phyloP scores from a whole-genome alignment of 2,329 filamentous ascomycete species.

The Diaporthe australafricana region DNA sequence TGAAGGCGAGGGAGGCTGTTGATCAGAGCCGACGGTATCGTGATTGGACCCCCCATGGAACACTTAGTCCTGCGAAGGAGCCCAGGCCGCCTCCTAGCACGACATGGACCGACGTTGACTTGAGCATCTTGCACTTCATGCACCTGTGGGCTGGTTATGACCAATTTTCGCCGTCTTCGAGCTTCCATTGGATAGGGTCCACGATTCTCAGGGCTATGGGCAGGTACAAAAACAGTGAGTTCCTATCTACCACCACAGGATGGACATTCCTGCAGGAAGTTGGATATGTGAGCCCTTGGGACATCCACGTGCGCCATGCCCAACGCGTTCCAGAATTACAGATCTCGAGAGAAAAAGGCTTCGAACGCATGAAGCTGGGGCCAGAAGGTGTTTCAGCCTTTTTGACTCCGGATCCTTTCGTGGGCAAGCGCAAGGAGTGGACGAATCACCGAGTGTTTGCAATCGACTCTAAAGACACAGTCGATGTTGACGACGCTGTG shows the following conservation, averaged over 20 bases:
- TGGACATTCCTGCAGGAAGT: slow-evolving; percentile 82
- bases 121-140: slow-evolving; percentile 73
- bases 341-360: slow-evolving; percentile 55
- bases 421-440: slow-evolving; percentile 69
- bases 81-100: slow-evolving; percentile 30
- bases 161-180: slow-evolving; percentile 63
- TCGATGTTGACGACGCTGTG: slow-evolving; percentile 83
- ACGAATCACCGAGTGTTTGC: slow-evolving; percentile 73
- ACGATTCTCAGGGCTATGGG: slow-evolving; percentile 71
- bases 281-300: slow-evolving; percentile 77
- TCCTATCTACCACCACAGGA: slow-evolving; percentile 58
- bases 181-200: slow-evolving; percentile 71
- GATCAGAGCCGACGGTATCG: slow-evolving; percentile 62
- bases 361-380: slow-evolving; percentile 49
- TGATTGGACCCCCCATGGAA: slow-evolving; percentile 62
- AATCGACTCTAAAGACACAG: slow-evolving; percentile 75
- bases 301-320: slow-evolving; percentile 73
- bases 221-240: slow-evolving; percentile 66
- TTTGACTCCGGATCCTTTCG: slow-evolving; percentile 54
- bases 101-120: slow-evolving; percentile 61
- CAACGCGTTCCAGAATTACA: slow-evolving; percentile 63
- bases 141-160: slow-evolving; percentile 73
- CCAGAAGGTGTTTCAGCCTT: slow-evolving; percentile 35
- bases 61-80: slow-evolving; percentile 53
- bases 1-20: slow-evolving; percentile 62